Evolutionary conservation across 805 yeast genomes (phyloP), one percentile per base, ranked within the genome.

Genomic region (Grigorovia humatica): DNA sequence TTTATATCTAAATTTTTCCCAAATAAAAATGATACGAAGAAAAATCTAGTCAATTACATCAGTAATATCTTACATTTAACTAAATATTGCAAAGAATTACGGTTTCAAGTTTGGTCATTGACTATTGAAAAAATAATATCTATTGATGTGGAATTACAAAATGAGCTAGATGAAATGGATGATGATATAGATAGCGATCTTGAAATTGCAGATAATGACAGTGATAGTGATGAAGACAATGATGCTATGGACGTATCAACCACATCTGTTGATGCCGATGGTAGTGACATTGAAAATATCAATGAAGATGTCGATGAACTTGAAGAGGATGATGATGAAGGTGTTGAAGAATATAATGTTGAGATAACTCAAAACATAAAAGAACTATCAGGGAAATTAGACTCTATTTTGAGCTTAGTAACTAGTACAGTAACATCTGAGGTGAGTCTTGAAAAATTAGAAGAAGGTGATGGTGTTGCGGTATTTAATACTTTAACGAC

Each of bases 81-180:
- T 40, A 73, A 74, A 9, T 90, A 91, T 66, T 86, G 93, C 56
- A 79, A 81, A 4, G 96, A 89, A 58, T 70, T 89, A 56, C 81
- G 82, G 58, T 77, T 77, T 56, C 80, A 80, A 47, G 74, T 87
- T 7, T 90, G 97, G 96, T 82, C 85, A 20, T 67, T 87, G 52
- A 74, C 90, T 15, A 72, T 89, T 43, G 96, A 91, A 66, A 79
- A 82, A 55, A 77, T 86, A 51, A 88, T 93, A 53, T 85, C 87
- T 57, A 73, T 93, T 47, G 99, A 91, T 68, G 96, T 90, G 5
- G 98, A 89, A 66, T 73, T 90, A 52, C 96, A 88, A 61, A 88
- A 87, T 62, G 93, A 85, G 59, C 70, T 88, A 52, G 96, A 89
- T 59, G 96, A 87, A 57, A 70, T 84, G 51, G 95, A 86, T 63